Conservation (phyloP, 1,284 basidiomycete species). For the Baeospora myosura region DNA sequence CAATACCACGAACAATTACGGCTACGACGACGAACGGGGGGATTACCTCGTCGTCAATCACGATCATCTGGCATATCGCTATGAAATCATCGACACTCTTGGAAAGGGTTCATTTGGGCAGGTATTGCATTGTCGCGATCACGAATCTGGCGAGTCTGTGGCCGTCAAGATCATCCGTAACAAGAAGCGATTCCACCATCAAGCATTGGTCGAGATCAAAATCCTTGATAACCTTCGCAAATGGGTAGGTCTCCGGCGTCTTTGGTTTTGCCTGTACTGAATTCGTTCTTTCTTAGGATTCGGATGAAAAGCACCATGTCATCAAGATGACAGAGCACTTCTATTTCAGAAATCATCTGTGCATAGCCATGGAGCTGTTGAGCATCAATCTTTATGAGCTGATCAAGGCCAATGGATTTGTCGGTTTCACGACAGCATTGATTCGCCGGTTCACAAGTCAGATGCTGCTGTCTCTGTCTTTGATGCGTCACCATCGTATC, state of each 20-base stretch:
- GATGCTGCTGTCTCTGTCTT: conserved; percentile 83
- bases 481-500: conserved; percentile 95
- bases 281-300: conserved; percentile 51
- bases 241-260: conserved; percentile 71
- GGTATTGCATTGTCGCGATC: conserved; percentile 93
- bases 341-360: conserved; percentile 95
- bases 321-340: conserved; percentile 99
- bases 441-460: conserved; percentile 96
- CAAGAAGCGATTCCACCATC: conserved; percentile 98
- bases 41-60: conserved; percentile 89
- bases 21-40: conserved; percentile 97
- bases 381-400: conserved; percentile 99
- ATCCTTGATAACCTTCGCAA: conserved; percentile 93
- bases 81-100: conserved; percentile 87
- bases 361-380: conserved; percentile 96
- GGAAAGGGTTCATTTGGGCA: conserved; percentile 99
- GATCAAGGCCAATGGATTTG: conserved; percentile 98
- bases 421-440: conserved; percentile 90
- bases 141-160: conserved; percentile 92
- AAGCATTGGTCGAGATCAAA: conserved; percentile 97
- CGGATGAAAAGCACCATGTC: conserved; percentile 94
- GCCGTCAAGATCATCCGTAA: conserved; percentile 99
- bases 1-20: conserved; percentile 80
- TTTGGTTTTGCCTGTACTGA: conserved; percentile 8
- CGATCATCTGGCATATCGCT: conserved; percentile 95